phyloP scores from a whole-genome alignment of 768 basidiomycete genomes.

The Pleurotus sapidus region DNA sequence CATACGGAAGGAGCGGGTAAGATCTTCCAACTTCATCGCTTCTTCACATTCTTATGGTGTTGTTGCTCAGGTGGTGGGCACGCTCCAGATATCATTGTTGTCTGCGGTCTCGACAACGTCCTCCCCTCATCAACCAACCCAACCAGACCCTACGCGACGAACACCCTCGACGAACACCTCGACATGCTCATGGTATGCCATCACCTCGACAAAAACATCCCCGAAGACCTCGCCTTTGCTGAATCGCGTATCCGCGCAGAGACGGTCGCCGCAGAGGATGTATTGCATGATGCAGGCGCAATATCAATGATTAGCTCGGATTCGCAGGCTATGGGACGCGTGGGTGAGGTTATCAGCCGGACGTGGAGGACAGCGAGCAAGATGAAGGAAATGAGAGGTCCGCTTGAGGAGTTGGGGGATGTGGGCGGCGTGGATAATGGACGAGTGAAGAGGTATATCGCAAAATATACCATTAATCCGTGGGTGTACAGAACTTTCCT shows the following conservation, averaged over 20 bases:
- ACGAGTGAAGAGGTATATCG: conserved; percentile 90
- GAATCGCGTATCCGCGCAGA: conserved; percentile 96
- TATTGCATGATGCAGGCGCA: conserved; percentile 88
- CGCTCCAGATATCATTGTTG: conserved; percentile 98
- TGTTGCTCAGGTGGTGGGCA: conserved; percentile 75
- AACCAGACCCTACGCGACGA: conserved; percentile 85
- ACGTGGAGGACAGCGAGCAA: conserved; percentile 99
- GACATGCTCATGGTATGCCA: conserved; percentile 99
- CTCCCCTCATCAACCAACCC: conserved; percentile 97
- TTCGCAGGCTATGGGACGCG: conserved; percentile 97
- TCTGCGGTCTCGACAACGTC: conserved; percentile 86
- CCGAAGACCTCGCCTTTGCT: conserved; percentile 93
- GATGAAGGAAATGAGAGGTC: conserved; percentile 78
- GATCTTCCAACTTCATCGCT: conserved; percentile 9
- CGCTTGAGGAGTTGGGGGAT: conserved; percentile 71
- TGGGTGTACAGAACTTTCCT: conserved; percentile 36
- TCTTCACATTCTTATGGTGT: not conserved
- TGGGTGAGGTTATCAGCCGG: conserved; percentile 88
- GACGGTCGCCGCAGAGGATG: conserved; percentile 97
- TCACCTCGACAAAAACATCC: conserved; percentile 87
- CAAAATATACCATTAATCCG: conserved; percentile 99
- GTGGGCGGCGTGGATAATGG: conserved; percentile 71
- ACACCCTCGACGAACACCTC: conserved; percentile 95
- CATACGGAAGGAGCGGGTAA: conserved; percentile 93
- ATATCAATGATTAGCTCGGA: conserved; percentile 98